phyloP scores from a whole-genome alignment of 2,329 filamentous ascomycete species.

The Graphilbum ipis-grandicollis region DNA sequence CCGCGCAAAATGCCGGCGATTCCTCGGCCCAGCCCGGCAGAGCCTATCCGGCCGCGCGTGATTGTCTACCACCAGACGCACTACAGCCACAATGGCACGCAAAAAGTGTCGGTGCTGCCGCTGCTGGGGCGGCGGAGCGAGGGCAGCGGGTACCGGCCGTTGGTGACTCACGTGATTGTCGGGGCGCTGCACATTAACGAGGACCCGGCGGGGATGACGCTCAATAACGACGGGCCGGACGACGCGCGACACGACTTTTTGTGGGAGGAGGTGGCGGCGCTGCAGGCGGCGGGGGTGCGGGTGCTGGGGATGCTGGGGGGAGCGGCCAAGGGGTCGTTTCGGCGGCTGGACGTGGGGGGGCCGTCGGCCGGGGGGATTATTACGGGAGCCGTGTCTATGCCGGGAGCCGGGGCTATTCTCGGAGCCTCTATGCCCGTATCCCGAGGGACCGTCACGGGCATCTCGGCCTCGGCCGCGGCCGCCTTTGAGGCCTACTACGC shows the following conservation, averaged over 20 bases:
- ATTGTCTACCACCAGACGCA: constrained; percentile 25
- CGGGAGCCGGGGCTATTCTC: too few species aligned
- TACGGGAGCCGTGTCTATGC: neutral
- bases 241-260: constrained; percentile 44
- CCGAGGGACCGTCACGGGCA: too few species aligned
- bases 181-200: constrained; percentile 67
- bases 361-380: constrained; percentile 8
- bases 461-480: constrained; percentile 14
- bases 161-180: constrained; percentile 55
- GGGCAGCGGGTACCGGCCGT: neutral
- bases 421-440: too few species aligned
- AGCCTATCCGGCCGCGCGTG: constrained; percentile 10
- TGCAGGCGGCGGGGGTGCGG: constrained; percentile 55
- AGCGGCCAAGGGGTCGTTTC: constrained; percentile 54
- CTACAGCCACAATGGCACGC: constrained; percentile 17
- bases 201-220: constrained; percentile 38
- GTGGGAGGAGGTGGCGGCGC: constrained; percentile 51
- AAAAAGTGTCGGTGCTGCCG: constrained; percentile 22
- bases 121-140: constrained; percentile 15
- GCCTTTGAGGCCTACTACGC: constrained; percentile 54
- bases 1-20: neutral
- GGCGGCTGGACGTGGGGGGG: constrained; percentile 31
- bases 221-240: constrained; percentile 57
- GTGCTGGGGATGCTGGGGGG: constrained; percentile 72
- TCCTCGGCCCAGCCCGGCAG: neutral